A percentile compares a stretch with the other conserved stretches of the same genome.
Evolutionary conservation across 2,329 filamentous ascomycete species (phyloP).

Genomic region (Ascochyta pisi): DNA sequence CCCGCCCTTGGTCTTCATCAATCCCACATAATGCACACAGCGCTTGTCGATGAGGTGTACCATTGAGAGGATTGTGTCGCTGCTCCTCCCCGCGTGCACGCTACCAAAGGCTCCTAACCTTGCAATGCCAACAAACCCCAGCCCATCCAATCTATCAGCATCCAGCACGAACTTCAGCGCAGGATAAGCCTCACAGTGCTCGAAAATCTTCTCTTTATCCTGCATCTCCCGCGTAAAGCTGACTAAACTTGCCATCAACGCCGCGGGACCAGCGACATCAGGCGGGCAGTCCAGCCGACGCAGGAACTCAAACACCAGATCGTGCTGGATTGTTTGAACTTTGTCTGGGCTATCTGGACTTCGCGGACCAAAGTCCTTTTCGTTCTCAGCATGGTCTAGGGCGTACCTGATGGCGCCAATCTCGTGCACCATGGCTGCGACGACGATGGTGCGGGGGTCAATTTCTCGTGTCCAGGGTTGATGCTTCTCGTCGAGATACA

Average conservation of each 20-base stretch:
- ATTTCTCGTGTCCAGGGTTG: slow-evolving; percentile 37
- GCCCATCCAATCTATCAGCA: slow-evolving; percentile 83
- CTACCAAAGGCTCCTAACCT: slow-evolving; percentile 77
- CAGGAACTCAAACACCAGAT: slow-evolving; percentile 59
- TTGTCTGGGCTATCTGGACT: background rate
- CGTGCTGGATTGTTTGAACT: slow-evolving; percentile 55
- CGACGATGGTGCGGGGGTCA: slow-evolving; percentile 66
- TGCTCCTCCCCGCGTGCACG: slow-evolving; percentile 57
- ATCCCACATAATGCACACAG: slow-evolving; percentile 12
- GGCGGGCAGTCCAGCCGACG: slow-evolving; percentile 62
- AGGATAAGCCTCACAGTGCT: slow-evolving; percentile 62
- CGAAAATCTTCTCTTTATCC: slow-evolving; percentile 63
- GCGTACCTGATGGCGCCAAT: slow-evolving; percentile 81
- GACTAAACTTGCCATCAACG: slow-evolving; percentile 75
- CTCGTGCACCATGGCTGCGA: slow-evolving; percentile 72
- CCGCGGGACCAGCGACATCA: slow-evolving; percentile 69
- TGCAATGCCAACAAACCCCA: slow-evolving; percentile 83
- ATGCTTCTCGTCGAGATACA: slow-evolving; percentile 60
- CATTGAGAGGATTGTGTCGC: slow-evolving; percentile 42
- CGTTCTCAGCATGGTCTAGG: slow-evolving; percentile 6
- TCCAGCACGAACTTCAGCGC: slow-evolving; percentile 87
- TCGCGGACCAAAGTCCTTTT: slow-evolving; percentile 35
- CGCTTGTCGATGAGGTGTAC: slow-evolving; percentile 20
- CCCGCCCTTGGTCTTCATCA: slow-evolving; percentile 32
- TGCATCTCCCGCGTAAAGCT: slow-evolving; percentile 75